phyloP scores from a whole-genome alignment of 306 rosid genomes.

The Cicer chorassanicum region DNA sequence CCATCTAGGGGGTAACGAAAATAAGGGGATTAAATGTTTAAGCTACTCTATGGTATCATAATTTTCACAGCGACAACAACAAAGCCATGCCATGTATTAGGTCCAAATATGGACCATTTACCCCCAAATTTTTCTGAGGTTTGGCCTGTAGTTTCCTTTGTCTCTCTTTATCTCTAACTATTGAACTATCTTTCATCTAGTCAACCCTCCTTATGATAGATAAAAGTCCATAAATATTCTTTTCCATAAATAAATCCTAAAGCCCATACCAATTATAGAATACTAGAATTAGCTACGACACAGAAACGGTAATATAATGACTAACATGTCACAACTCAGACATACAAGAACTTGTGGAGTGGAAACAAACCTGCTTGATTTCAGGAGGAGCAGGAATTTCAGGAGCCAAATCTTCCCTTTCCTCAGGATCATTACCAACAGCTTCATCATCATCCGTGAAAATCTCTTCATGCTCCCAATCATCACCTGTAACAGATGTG shows the following conservation, averaged over 20 bases:
- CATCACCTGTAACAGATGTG: slow-evolving; percentile 70
- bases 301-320: slow-evolving; percentile 3
- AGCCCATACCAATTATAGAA: not conserved
- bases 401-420: slow-evolving; percentile 95
- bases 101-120: slow-evolving; percentile 1
- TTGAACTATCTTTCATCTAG: not conserved
- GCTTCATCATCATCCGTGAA: slow-evolving; percentile 98
- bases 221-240: not conserved
- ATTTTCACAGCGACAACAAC: not conserved
- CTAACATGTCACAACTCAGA: slow-evolving; percentile 15
- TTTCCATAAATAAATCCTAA: slow-evolving; percentile 6
- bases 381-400: slow-evolving; percentile 98
- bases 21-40: not conserved
- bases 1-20: not conserved
- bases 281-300: slow-evolving; percentile 17
- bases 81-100: slow-evolving; percentile 1
- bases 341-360: slow-evolving; percentile 14
- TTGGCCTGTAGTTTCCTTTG: not conserved
- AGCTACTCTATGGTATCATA: not conserved
- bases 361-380: slow-evolving; percentile 82
- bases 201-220: not conserved
- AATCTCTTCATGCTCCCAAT: slow-evolving; percentile 98
- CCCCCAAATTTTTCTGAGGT: not conserved
- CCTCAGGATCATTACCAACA: slow-evolving; percentile 89
- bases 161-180: slow-evolving; percentile 5